phyloP scores from a whole-genome alignment of 78 protist genomes.

The slime mould (Dictyostelium discoideum) region DNA sequence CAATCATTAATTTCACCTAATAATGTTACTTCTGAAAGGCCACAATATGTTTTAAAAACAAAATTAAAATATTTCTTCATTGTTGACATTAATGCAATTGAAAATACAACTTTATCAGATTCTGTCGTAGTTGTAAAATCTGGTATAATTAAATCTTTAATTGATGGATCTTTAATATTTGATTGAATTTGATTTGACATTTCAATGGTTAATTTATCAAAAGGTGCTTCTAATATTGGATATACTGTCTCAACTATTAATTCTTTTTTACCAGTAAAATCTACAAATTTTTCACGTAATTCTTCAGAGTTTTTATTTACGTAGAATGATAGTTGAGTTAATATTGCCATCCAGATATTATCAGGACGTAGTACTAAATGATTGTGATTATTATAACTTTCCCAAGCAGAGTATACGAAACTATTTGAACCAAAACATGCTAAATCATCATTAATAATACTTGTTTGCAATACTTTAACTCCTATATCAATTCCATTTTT shows the following conservation, averaged over 20 bases:
- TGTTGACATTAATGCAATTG: constrained; percentile 67
- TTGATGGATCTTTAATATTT: constrained; percentile 40
- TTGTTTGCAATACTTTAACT: not conserved
- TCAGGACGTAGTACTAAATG: constrained; percentile 51
- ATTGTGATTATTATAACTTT: constrained; percentile 26
- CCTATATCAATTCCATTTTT: no score
- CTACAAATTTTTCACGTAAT: constrained; percentile 25
- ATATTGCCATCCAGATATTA: not conserved
- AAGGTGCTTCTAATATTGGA: constrained; percentile 41
- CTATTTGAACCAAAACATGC: not conserved
- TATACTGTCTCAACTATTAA: not conserved
- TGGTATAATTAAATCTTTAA: constrained; percentile 33
- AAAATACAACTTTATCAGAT: constrained; percentile 14
- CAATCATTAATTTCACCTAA: constrained; percentile 67
- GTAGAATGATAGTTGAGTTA: not conserved
- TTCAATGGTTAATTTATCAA: not conserved
- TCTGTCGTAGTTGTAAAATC: constrained; percentile 42
- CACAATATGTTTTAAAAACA: not conserved
- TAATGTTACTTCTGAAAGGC: constrained; percentile 59
- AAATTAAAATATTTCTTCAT: constrained; percentile 52
- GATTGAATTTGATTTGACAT: not conserved
- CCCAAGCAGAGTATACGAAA: not conserved
- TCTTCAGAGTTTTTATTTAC: not conserved
- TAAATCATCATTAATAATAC: not conserved
- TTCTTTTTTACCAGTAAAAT: constrained; percentile 5